Base-by-base conservation (phyloP, 768 basidiomycete genomes). In the Amanita molliuscula region DNA sequence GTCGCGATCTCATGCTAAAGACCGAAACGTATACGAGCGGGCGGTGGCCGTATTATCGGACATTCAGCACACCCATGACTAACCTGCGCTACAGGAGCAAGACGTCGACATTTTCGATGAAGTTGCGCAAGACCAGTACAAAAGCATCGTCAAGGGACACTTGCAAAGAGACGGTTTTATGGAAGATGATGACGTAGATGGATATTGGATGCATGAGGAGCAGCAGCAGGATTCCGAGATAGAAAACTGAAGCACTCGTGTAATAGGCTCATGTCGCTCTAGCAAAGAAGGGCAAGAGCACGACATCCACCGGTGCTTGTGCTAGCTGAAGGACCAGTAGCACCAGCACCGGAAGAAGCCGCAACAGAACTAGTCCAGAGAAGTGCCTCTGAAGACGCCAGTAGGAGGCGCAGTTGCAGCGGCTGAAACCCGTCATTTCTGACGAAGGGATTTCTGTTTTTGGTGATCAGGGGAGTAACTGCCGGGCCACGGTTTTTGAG, bases 141-240 rank as follows among this genome's bases (percentile, higher is more conserved):
- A 76, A 56, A 72, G 75, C 16, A 86, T 99, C 49, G 96, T 99
- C 4, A 77, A 76, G 49, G 81, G 82, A 1, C 75, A 96, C 15
- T 73, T 96, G 6, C 82, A 88, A 52, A 71, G 72, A 56, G 92
- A 97, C 55, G 96, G 98, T 63, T 99, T 99, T 54, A 89, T 98
- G n/a, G 84, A 87, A 34, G 96, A 98, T 59, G 96, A 98, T 67
- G 92, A 92, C 21, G 77, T 85, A 0, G 77, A 73, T 11, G 96
- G 91, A 4, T 98, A 99, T 60, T 97, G 90, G 84, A 78, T 76
- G 28, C 76, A 74, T 23, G 77, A 70, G 7, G 72, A 75, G 25
- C 72, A 76, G 42, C 74, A 77, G n/a, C 76, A 75, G 6, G 77
- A 82, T 11, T 70, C 68, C 7, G 81, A 79, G 66, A 68, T 26